These are phyloP conservation scores for Zanthoxylum bungeanum DNA, from an alignment of 345 rosid species.

Conservation along the genomic window DNA sequence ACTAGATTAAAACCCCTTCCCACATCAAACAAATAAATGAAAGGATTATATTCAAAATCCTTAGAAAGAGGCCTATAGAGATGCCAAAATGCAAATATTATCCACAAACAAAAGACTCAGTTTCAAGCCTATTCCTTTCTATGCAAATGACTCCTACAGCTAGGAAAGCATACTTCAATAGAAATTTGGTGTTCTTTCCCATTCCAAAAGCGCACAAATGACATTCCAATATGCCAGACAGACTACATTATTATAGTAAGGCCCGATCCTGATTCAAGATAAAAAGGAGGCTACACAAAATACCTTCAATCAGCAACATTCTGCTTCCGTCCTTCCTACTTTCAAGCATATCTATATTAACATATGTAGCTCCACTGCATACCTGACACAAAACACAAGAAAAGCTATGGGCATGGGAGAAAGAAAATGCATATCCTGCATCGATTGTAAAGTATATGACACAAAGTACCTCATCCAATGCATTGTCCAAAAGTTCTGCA, in stretches of 20 bases:
- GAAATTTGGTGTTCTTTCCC: not conserved
- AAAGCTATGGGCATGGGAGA: conserved; percentile 4
- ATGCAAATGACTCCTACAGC: not conserved
- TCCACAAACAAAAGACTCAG: not conserved
- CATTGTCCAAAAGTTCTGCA: conserved; percentile 90
- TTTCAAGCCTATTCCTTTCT: not conserved
- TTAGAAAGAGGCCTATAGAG: not conserved
- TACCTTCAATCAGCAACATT: conserved; percentile 87
- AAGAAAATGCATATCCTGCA: not conserved
- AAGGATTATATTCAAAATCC: not conserved
- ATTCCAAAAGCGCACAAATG: not conserved
- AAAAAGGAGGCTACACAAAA: not conserved
- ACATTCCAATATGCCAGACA: not conserved
- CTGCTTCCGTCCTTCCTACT: conserved; percentile 58
- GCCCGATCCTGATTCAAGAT: not conserved
- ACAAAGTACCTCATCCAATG: conserved; percentile 75
- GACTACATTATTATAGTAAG: not conserved
- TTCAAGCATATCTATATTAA: conserved; percentile 64
- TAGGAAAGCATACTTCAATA: not conserved
- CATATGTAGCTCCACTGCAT: conserved; percentile 75
- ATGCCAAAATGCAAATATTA: not conserved
- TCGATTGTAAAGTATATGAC: not conserved
- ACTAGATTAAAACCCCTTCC: not conserved
- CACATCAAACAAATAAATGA: not conserved
- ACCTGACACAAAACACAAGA: conserved; percentile 39